Percentiles rank a stretch among this genome's conserved stretches.
Conservation (phyloP, 441 rosid species). For the Pelargonium australe region DNA sequence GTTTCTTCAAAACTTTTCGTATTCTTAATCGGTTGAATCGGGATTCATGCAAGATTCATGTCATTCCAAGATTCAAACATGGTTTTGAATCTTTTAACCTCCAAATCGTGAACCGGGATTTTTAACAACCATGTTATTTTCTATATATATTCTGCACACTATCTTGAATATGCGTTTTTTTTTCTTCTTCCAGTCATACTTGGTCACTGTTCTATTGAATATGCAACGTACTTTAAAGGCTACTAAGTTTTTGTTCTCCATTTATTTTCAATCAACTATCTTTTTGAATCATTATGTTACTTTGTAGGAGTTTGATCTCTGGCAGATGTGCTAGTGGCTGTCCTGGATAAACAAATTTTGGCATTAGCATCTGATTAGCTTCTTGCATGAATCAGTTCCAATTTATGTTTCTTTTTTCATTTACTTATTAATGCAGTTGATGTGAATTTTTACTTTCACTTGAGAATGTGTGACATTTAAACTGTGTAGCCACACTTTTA, state of each 20-base stretch:
- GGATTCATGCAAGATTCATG: too few species aligned
- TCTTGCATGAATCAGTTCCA: too few species aligned
- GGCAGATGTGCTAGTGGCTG: neutral
- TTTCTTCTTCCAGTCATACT: neutral
- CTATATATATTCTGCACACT: neutral
- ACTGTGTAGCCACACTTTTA: neutral
- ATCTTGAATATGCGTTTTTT: neutral
- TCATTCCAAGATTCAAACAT: too few species aligned
- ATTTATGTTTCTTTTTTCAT: neutral
- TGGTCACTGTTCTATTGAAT: neutral
- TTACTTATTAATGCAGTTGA: neutral
- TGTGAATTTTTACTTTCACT: neutral
- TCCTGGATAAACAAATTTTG: neutral
- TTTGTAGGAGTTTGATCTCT: neutral
- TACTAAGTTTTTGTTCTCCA: neutral
- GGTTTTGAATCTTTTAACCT: too few species aligned
- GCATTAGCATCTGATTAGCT: neutral
- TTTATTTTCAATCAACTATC: neutral
- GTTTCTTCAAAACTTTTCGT: too few species aligned
- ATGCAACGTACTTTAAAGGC: neutral
- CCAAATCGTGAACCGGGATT: too few species aligned
- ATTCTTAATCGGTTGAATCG: too few species aligned
- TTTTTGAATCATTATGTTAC: neutral
- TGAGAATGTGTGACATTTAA: neutral
- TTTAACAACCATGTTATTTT: too few species aligned